These are phyloP conservation scores for Chalara sp. DNA, from an alignment of 2,329 filamentous ascomycete genomes.

Conservation along the genomic window DNA sequence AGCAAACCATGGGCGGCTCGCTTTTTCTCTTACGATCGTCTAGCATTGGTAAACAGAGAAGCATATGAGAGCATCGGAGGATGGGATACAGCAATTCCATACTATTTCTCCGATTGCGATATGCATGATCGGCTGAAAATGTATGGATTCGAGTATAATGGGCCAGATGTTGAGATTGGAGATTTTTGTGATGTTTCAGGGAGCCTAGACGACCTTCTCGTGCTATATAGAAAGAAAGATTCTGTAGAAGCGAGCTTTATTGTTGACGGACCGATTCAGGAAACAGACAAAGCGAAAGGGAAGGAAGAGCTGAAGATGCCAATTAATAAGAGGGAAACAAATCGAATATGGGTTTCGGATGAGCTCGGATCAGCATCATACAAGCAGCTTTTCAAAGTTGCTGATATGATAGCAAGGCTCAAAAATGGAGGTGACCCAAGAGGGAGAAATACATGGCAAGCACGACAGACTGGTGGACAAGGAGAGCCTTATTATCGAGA, in stretches of 20 bases:
- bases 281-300: slow-evolving; percentile 6
- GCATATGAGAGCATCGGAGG: slow-evolving; percentile 38
- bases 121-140: slow-evolving; percentile 40
- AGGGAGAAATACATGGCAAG: slow-evolving; percentile 45
- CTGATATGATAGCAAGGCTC: slow-evolving; percentile 20
- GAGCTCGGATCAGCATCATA: slow-evolving; percentile 23
- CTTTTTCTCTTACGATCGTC: slow-evolving; percentile 50
- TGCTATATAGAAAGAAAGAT: slow-evolving; percentile 32
- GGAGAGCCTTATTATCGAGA: slow-evolving; percentile 48
- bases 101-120: slow-evolving; percentile 48
- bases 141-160: slow-evolving; percentile 32
- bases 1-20: slow-evolving; percentile 36
- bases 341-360: slow-evolving; percentile 2
- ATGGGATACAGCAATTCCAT: slow-evolving; percentile 51
- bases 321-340: slow-evolving; percentile 17
- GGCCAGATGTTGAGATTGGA: slow-evolving; percentile 30
- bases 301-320: slow-evolving; percentile 22
- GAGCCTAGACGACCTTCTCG: slow-evolving; percentile 34
- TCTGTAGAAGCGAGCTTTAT: slow-evolving; percentile 10
- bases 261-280: slow-evolving; percentile 23
- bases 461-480: slow-evolving; percentile 40
- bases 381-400: slow-evolving; percentile 2
- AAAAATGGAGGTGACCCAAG: slow-evolving; percentile 10
- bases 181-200: slow-evolving; percentile 39
- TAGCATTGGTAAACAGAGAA: slow-evolving; percentile 45